Evolutionary conservation across 768 basidiomycete species (phyloP).

Genomic region (Neoboletus brunneissimus): DNA sequence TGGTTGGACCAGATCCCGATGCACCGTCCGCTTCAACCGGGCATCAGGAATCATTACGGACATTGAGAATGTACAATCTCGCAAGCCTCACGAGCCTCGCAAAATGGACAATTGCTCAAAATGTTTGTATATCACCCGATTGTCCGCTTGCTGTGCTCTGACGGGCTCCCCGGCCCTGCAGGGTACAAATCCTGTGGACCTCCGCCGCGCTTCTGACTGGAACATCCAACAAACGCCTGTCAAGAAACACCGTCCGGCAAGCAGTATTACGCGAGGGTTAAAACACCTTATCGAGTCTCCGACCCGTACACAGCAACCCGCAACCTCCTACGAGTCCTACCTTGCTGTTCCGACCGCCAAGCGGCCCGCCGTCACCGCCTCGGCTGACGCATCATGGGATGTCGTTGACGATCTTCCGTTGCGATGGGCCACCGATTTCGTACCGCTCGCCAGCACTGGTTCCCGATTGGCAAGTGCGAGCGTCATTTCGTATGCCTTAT

Average conservation of each 20-base stretch:
- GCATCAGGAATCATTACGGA: conserved; percentile 54
- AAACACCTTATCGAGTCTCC: conserved; percentile 52
- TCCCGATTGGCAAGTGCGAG: conserved; percentile 59
- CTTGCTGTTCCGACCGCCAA: conserved; percentile 30
- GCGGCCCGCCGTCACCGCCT: conserved; percentile 27
- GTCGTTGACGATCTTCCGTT: conserved; percentile 69
- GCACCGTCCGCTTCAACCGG: conserved; percentile 38
- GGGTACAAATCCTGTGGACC: conserved; percentile 60
- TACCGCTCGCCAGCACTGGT: conserved; percentile 66
- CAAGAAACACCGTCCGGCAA: conserved; percentile 49
- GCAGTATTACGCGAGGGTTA: conserved; percentile 60
- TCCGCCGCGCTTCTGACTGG: conserved; percentile 51
- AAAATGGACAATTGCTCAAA: conserved; percentile 68
- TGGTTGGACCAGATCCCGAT: conserved; percentile 64
- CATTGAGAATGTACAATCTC: conserved; percentile 81
- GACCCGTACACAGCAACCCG: conserved; percentile 26
- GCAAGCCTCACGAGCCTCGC: conserved; percentile 71
- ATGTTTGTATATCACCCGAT: conserved; percentile 39
- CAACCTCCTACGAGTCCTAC: conserved; percentile 28
- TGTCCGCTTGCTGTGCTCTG: conserved; percentile 3
- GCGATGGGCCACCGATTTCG: conserved; percentile 86
- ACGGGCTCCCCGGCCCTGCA: conserved; percentile 22
- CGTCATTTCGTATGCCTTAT: conserved; percentile 66
- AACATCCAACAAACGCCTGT: conserved; percentile 47
- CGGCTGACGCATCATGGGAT: conserved; percentile 64